Evolutionary conservation across 2,329 filamentous ascomycete species (phyloP).

Genomic region (Penicillium decumbens): DNA sequence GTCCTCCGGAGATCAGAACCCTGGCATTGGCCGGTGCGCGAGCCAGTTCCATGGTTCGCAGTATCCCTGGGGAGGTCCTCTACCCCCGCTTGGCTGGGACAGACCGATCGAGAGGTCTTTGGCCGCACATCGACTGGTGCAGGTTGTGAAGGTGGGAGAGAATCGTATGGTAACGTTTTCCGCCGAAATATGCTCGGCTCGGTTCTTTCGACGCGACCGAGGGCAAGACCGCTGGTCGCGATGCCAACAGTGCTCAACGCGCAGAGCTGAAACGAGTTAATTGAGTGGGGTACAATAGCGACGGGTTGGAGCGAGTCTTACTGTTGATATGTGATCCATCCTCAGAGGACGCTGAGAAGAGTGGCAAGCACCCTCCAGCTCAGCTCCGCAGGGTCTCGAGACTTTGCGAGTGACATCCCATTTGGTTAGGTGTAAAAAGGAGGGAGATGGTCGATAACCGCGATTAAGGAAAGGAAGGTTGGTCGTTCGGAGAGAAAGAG

Average conservation of each 20-base stretch:
- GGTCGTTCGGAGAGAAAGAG: not conserved
- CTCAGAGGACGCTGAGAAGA: conserved; percentile 29
- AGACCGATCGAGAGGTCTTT: conserved; percentile 19
- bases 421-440: conserved; percentile 25
- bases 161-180: conserved; percentile 23
- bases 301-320: conserved; percentile 20
- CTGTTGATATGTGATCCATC: conserved; percentile 43
- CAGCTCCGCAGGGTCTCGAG: conserved; percentile 31
- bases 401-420: conserved; percentile 32
- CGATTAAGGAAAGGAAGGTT: conserved; percentile 1
- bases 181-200: conserved; percentile 28
- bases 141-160: conserved; percentile 14
- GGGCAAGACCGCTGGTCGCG: conserved; percentile 55
- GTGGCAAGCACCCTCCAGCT: conserved; percentile 32
- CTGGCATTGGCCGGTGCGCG: conserved; percentile 10
- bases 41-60: conserved; percentile 2
- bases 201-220: conserved; percentile 49
- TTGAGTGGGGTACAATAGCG: not conserved
- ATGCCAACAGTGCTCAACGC: conserved; percentile 60
- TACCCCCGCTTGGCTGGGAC: conserved; percentile 13
- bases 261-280: conserved; percentile 49
- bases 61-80: conserved; percentile 14
- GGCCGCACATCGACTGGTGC: conserved; percentile 16
- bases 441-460: not conserved
- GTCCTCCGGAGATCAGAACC: conserved; percentile 21